These are phyloP conservation scores for Melocanna baccifera DNA, from an alignment of 176 grass and related monocot species.

Conservation along the genomic window DNA sequence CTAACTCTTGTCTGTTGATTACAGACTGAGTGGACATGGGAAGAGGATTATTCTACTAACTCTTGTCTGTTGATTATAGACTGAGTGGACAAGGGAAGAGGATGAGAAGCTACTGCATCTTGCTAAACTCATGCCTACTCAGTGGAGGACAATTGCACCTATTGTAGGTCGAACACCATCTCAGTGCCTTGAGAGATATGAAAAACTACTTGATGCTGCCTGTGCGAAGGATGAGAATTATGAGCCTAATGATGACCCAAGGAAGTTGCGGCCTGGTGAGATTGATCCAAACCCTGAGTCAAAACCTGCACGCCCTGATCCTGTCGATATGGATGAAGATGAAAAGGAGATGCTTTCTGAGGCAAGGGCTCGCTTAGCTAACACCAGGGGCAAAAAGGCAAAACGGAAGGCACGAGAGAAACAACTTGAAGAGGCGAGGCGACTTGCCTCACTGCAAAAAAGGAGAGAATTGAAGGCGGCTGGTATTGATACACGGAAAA, in stretches of 20 bases:
- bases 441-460: conserved; percentile 92
- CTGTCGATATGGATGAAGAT: conserved; percentile 95
- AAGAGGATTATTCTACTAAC: conserved; percentile 80
- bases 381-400: conserved; percentile 92
- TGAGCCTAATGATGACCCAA: conserved; percentile 77
- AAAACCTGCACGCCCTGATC: conserved; percentile 90
- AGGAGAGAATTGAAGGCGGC: conserved; percentile 89
- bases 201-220: conserved; percentile 88
- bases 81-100: conserved; percentile 98
- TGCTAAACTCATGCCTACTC: conserved; percentile 97
- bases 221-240: conserved; percentile 91
- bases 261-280: conserved; percentile 86
- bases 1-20: conserved; percentile 28
- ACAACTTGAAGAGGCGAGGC: conserved; percentile 88
- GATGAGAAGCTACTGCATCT: conserved; percentile 95
- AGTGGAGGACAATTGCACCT: conserved; percentile 96
- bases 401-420: conserved; percentile 96
- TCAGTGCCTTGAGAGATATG: conserved; percentile 90
- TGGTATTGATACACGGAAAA: conserved; percentile 70
- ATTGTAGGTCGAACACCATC: conserved; percentile 96
- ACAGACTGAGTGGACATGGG: conserved; percentile 97
- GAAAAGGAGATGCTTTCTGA: conserved; percentile 99
- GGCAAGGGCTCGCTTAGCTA: conserved; percentile 86
- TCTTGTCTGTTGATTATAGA: conserved; percentile 51
- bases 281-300: conserved; percentile 96